Base-by-base conservation (phyloP, 768 basidiomycete species). In the Chalciporus sphaerocephalus region DNA sequence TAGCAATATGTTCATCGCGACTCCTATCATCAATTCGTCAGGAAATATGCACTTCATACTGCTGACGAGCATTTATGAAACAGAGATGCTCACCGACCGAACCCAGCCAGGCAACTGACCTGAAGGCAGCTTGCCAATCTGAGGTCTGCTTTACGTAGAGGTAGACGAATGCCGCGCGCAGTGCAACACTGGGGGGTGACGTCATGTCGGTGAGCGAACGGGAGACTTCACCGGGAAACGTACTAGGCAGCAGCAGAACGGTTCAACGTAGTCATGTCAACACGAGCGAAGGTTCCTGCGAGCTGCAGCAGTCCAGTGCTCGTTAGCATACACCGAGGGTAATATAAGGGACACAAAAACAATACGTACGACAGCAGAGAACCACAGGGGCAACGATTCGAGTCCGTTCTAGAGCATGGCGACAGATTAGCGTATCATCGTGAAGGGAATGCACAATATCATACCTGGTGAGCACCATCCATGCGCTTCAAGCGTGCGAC, bases 391-490 rank as follows among this genome's bases (percentile, higher is more conserved):
- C n/a, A 43, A 28, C 15, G 24, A 22, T 27, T 48, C 47, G 28
- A 38, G 24, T 6, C 40, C 41, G 24, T 48, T 48, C 41, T 43
- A 18, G 24, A 9, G 23, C 28, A 13, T 13, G 15, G 28, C 2
- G 17, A 16, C 10, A 36, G 18, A 18, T 20, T 12, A 28, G 28
- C 28, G 5, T 28, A 28, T 8, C 5, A 28, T 11, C 28, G 36
- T 5, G 11, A 37, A 10, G 7, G 34, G n/a, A 10, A 4, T 17
- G 34, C 5, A n/a, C 36, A 22, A 22, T 15, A 10, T 4, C 46
- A 30, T 18, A 47, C 46, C 39, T 32, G 12, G 17, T 48, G 47
- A n/a, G 47, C 47, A 32, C 37, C 47, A 15, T 43, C 47, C 41
- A 48, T 48, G 22, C 28, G 27, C 12, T 39, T 42, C 27, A 32